phyloP scores from a whole-genome alignment of 108 stramenopile genomes.

The Pseudonitzschia multistriata region DNA sequence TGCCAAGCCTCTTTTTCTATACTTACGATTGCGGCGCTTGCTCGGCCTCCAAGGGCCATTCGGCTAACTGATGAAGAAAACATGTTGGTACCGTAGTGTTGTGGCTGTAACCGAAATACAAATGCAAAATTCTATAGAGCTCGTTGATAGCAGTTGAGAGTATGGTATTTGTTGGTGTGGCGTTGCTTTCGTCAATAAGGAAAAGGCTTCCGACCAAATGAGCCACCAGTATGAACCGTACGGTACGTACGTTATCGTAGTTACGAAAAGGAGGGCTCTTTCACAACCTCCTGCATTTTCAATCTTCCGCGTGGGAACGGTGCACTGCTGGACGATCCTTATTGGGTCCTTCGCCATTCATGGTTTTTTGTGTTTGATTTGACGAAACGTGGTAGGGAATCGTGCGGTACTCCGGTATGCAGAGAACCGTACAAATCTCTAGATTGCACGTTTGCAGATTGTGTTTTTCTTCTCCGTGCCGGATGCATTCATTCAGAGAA shows the following conservation, averaged over 20 bases:
- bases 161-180: background rate
- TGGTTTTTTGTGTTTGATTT: no score
- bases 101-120: background rate
- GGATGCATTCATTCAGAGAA: no score
- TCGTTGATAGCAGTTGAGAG: background rate
- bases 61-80: constrained; percentile 9
- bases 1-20: background rate
- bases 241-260: background rate
- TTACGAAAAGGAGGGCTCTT: background rate
- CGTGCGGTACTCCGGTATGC: background rate
- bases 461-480: no score
- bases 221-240: no score
- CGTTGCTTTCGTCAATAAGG: background rate
- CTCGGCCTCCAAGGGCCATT: constrained; percentile 10
- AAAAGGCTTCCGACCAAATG: background rate
- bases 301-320: background rate
- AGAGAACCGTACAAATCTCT: no score
- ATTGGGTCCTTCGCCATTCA: constrained; percentile 8
- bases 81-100: background rate
- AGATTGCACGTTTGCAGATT: no score
- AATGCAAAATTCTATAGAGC: background rate
- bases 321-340: background rate
- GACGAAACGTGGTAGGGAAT: background rate
- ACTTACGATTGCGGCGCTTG: constrained; percentile 6
- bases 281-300: background rate